Conservation (phyloP, 306 rosid species). For the Cucurbita ficifolia region DNA sequence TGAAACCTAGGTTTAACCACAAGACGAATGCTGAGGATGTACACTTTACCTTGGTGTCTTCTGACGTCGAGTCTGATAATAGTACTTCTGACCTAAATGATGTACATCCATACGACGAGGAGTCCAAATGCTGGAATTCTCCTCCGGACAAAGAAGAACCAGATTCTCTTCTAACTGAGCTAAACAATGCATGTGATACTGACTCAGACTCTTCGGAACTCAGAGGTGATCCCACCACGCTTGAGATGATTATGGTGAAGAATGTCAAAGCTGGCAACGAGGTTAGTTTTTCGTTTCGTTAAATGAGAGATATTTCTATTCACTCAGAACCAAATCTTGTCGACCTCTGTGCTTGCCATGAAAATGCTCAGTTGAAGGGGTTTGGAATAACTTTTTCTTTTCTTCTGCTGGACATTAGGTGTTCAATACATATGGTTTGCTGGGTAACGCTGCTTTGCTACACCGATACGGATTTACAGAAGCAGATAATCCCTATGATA, state of each 20-base stretch:
- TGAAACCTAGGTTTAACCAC: conserved; percentile 63
- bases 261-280: conserved; percentile 64
- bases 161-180: conserved; percentile 6
- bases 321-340: not conserved
- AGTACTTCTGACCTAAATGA: not conserved
- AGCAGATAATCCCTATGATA: conserved; percentile 54
- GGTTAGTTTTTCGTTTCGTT: conserved; percentile 24
- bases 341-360: not conserved
- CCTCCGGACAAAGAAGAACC: conserved; percentile 11
- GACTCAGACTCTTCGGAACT: conserved; percentile 20
- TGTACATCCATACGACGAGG: conserved; percentile 9
- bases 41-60: conserved; percentile 49
- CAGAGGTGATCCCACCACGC: conserved; percentile 22
- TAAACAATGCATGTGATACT: conserved; percentile 5
- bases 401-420: conserved; percentile 31
- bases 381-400: not conserved
- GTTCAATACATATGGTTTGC: conserved; percentile 67
- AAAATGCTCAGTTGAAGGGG: not conserved
- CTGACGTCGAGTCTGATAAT: conserved; percentile 26
- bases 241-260: conserved; percentile 78
- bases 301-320: not conserved
- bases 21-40: conserved; percentile 87
- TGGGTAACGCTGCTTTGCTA: conserved; percentile 88
- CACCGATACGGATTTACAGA: conserved; percentile 90
- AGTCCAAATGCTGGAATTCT: conserved; percentile 10